phyloP scores from a whole-genome alignment of 2,329 filamentous ascomycete genomes.

The Ophiostoma ulmi region DNA sequence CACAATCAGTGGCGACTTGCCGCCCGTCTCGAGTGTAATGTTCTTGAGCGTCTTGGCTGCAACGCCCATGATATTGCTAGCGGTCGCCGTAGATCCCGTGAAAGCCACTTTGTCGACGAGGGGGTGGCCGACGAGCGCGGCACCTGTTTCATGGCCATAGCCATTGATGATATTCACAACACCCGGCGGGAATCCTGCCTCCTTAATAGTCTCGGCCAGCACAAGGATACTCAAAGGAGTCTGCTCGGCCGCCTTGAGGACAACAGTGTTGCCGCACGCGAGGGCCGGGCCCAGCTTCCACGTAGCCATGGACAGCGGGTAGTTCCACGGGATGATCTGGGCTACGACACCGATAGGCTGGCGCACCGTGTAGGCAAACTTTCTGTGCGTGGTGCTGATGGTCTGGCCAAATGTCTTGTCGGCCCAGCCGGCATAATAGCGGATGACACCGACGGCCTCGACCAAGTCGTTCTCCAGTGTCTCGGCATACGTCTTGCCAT shows the following conservation, averaged over 20 bases:
- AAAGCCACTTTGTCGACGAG: slow-evolving; percentile 68
- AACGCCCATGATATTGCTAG: slow-evolving; percentile 61
- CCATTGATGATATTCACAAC: slow-evolving; percentile 69
- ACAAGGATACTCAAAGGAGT: slow-evolving; percentile 56
- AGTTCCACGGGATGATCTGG: slow-evolving; percentile 70
- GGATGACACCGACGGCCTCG: slow-evolving; percentile 40
- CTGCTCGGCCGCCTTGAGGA: slow-evolving; percentile 58
- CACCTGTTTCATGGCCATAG: slow-evolving; percentile 59
- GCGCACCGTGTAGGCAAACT: slow-evolving; percentile 63
- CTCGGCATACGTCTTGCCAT: slow-evolving; percentile 56
- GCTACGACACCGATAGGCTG: slow-evolving; percentile 67
- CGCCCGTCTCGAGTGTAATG: slow-evolving; percentile 55
- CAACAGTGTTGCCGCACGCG: slow-evolving; percentile 55
- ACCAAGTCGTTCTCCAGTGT: slow-evolving; percentile 17
- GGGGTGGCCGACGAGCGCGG: slow-evolving; percentile 58
- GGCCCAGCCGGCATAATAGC: slow-evolving; percentile 70
- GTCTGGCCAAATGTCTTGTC: slow-evolving; percentile 67
- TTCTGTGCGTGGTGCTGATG: slow-evolving; percentile 56
- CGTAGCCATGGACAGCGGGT: slow-evolving; percentile 62
- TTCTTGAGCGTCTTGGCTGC: slow-evolving; percentile 57
- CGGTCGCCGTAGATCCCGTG: slow-evolving; percentile 64
- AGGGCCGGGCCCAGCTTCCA: slow-evolving; percentile 67
- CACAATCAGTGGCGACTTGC: slow-evolving; percentile 54
- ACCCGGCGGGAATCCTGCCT: slow-evolving; percentile 69
- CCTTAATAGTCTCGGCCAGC: slow-evolving; percentile 57